phyloP scores from a whole-genome alignment of 768 basidiomycete genomes.

The Mycena alexandri region DNA sequence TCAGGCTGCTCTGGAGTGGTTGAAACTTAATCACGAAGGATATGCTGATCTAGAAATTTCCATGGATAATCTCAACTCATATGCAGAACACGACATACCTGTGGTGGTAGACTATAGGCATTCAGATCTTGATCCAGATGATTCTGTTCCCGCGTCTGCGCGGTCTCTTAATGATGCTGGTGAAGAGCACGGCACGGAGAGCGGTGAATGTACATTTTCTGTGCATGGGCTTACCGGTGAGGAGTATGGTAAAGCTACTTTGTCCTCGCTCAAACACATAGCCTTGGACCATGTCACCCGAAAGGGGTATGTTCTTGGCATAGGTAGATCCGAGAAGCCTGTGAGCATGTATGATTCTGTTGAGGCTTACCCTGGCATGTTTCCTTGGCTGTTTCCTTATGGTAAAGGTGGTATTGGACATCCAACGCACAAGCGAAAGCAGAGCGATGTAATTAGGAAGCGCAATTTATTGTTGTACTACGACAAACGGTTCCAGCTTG shows the following conservation, averaged over 20 bases:
- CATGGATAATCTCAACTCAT: constrained; percentile 38
- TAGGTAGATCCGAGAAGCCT: constrained; percentile 42
- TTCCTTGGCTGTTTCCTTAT: constrained; percentile 59
- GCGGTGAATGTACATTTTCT: constrained; percentile 51
- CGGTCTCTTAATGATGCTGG: constrained; percentile 41
- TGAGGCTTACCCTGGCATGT: constrained; percentile 53
- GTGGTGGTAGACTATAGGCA: constrained; percentile 43
- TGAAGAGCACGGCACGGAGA: constrained; percentile 44
- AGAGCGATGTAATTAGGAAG: constrained; percentile 40
- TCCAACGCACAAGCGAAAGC: constrained; percentile 38
- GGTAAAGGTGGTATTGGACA: constrained; percentile 45
- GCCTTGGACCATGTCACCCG: constrained; percentile 44
- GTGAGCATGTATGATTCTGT: constrained; percentile 49
- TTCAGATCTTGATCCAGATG: constrained; percentile 33
- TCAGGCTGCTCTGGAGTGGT: constrained; percentile 44
- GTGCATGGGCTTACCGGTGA: constrained; percentile 53
- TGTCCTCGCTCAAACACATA: constrained; percentile 42
- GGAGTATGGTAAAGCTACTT: constrained; percentile 36
- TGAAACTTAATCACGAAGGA: constrained; percentile 49
- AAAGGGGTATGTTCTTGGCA: constrained; percentile 42
- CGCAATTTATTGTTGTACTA: constrained; percentile 46
- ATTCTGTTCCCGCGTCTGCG: constrained; percentile 8
- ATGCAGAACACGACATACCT: constrained; percentile 41
- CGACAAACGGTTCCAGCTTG: constrained; percentile 47
- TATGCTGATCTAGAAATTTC: constrained; percentile 32